Conservation (phyloP, 768 basidiomycete genomes). For the Hysterangium stoloniferum region DNA sequence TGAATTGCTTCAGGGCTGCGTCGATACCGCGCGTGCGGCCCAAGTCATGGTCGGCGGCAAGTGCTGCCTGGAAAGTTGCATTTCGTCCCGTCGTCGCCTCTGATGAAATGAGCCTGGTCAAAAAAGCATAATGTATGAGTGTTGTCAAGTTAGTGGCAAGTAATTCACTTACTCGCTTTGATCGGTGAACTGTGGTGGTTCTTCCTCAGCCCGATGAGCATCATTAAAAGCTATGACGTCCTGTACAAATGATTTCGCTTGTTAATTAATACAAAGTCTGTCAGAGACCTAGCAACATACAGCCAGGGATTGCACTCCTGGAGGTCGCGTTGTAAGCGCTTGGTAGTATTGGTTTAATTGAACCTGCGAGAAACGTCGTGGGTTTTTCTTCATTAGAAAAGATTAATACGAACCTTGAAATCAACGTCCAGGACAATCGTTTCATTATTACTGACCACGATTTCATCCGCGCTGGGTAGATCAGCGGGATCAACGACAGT, state of each 20-base stretch:
- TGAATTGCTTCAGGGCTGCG: constrained; percentile 35
- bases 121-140: not conserved
- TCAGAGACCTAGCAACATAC: too few species aligned
- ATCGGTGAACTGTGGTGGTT: constrained; percentile 10
- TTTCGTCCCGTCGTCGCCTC: constrained; percentile 20
- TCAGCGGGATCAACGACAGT: constrained; percentile 20
- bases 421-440: constrained; percentile 16
- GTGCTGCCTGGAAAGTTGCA: constrained; percentile 33
- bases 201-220: constrained; percentile 15
- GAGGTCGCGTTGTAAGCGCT: constrained; percentile 18
- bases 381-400: not conserved
- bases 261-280: not conserved
- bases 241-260: not conserved
- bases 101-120: constrained; percentile 9
- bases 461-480: constrained; percentile 26
- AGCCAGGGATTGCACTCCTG: constrained; percentile 19
- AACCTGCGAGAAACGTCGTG: not conserved
- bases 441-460: constrained; percentile 18
- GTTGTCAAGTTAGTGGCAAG: not conserved
- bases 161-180: constrained; percentile 10
- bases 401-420: constrained; percentile 13
- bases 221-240: constrained; percentile 19
- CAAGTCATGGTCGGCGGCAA: constrained; percentile 38
- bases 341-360: constrained; percentile 19
- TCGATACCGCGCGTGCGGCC: constrained; percentile 49